phyloP scores from a whole-genome alignment of 345 rosid species.

The Citrus inodora region DNA sequence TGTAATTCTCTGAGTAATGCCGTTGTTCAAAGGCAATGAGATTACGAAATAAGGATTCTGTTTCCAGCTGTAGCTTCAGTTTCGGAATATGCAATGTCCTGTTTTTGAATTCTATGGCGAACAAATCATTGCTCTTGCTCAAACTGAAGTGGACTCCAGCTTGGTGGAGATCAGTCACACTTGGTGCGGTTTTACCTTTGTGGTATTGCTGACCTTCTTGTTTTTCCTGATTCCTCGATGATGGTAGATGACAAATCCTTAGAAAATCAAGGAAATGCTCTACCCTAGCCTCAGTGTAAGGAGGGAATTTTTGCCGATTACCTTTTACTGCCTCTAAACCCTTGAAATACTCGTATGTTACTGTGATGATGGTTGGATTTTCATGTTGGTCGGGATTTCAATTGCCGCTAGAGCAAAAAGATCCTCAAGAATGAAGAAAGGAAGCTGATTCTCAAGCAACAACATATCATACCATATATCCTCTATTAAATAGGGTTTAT shows the following conservation, averaged over 20 bases:
- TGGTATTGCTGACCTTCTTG: background rate
- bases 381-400: background rate
- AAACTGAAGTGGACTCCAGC: slow-evolving; percentile 16
- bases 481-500: background rate
- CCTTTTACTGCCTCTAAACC: background rate
- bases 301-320: background rate
- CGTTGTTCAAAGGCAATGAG: background rate
- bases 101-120: background rate
- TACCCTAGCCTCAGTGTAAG: background rate
- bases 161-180: slow-evolving; percentile 9
- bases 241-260: background rate
- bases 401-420: background rate
- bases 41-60: background rate
- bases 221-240: background rate
- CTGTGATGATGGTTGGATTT: background rate
- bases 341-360: background rate
- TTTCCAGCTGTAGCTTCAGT: background rate
- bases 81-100: background rate
- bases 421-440: slow-evolving; percentile 8
- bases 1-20: too few relatives aligned
- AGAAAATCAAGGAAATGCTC: background rate
- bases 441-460: slow-evolving; percentile 17
- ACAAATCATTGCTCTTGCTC: slow-evolving; percentile 4
- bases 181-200: background rate
- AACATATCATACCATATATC: background rate